Evolutionary conservation across 2,329 filamentous ascomycete genomes (phyloP).

Genomic region (Ascochyta lentis): DNA sequence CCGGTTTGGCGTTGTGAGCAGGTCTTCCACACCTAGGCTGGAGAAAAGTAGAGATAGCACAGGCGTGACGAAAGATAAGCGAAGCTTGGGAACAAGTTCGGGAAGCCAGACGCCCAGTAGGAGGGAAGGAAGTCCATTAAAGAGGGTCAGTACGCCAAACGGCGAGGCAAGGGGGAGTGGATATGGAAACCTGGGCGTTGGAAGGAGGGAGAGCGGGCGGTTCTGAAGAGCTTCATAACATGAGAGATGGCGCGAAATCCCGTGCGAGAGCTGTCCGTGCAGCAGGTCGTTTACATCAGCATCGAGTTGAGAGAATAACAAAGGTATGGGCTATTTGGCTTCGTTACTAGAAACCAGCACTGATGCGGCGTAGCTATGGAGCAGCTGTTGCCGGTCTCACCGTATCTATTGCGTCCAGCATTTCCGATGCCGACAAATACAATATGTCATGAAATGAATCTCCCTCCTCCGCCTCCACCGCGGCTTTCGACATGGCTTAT

Average conservation of each 20-base stretch:
- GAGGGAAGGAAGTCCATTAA: constrained; percentile 52
- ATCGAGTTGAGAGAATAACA: too few relatives aligned
- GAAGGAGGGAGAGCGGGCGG: constrained; percentile 38
- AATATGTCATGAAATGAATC: too few relatives aligned
- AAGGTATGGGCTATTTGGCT: too few relatives aligned
- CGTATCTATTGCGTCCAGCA: too few relatives aligned
- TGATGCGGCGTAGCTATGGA: too few relatives aligned
- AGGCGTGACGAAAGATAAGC: constrained; percentile 30
- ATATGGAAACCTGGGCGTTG: constrained; percentile 34
- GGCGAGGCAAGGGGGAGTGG: constrained; percentile 28
- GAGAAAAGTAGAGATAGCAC: constrained; percentile 19
- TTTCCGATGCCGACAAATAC: too few relatives aligned
- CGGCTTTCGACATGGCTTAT: too few relatives aligned
- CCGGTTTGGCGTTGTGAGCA: constrained; percentile 11
- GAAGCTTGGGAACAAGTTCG: constrained; percentile 15
- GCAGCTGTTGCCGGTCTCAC: too few relatives aligned
- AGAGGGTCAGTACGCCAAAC: constrained; percentile 51
- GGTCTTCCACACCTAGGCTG: constrained; percentile 10
- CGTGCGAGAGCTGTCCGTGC: background rate
- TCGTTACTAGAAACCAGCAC: too few relatives aligned
- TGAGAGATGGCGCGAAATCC: background rate
- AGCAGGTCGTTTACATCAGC: too few relatives aligned
- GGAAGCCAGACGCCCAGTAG: constrained; percentile 33
- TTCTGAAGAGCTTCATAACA: constrained; percentile 18
- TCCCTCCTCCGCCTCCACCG: too few relatives aligned